Base-by-base conservation (phyloP, 2,329 filamentous ascomycete species). In the Conoideocrella luteorostrata region DNA sequence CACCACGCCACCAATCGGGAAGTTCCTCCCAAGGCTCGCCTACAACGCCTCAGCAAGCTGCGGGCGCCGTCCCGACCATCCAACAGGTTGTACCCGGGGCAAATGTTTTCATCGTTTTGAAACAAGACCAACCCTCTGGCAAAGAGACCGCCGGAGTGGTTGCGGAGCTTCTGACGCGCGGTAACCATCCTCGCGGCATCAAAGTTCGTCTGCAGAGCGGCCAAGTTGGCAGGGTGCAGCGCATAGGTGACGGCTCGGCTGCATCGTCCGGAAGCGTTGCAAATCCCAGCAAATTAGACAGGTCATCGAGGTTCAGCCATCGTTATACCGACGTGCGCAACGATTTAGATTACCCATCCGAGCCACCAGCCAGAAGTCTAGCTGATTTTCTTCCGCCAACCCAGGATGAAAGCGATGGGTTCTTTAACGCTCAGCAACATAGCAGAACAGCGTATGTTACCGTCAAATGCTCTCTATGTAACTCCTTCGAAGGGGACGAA, bases 171-270 rank as follows among this genome's bases (percentile, higher is more conserved):
- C 69, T 91, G 38, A 90, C 86, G 2, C 70, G 77, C 1, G 84
- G 84, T 21, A 78, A 90, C 52, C 86, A 91, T 55, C 84, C 84
- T 3, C 74, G 84, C 9, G 86, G 86, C 28, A 86, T 90, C 66
- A 91, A 90, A 62, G 85, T 90, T 20, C 77, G 86, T 3, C 69
- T 91, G 5, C 65, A 68, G 2, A 84, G 86, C 59, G 86, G 86
- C 1, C 72, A 83, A 21, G 77, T 91, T 3, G 86, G 86, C 2
- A 69, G 86, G 13, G 86, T 91, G 22, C 86, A 90, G 62, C 68
- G 72, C 35, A 72, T 87, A 61, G 68, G 63, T 13, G 43, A 57
- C 35, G 49, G 47, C 32, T 26, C 38, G 13, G 21, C 43, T 39
- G 24, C 45, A 24, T 46, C 41, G 39, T 15, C 4, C 33, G 12